phyloP scores from a whole-genome alignment of 75 land plant genomes.

The Selaginella moellendorffii region DNA sequence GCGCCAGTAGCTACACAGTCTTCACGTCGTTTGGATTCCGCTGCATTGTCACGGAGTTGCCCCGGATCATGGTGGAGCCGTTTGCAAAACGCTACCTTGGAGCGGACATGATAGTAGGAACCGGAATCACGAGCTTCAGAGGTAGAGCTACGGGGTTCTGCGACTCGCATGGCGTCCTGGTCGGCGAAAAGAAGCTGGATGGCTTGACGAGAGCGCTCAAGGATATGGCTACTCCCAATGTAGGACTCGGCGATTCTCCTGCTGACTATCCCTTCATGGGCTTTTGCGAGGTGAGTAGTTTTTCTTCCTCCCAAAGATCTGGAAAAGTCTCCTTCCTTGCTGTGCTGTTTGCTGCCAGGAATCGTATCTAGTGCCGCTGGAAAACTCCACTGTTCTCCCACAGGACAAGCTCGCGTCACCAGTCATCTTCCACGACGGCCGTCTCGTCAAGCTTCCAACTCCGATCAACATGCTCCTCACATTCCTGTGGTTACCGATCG shows the following conservation, averaged over 20 bases:
- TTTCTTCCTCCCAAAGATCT: not conserved
- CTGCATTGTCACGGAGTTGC: slow-evolving; percentile 48
- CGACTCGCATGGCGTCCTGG: slow-evolving; percentile 45
- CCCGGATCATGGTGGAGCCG: slow-evolving; percentile 75
- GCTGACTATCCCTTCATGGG: slow-evolving; percentile 36
- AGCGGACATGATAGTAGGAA: slow-evolving; percentile 63
- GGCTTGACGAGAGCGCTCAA: slow-evolving; percentile 21
- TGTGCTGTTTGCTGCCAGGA: slow-evolving; percentile 28
- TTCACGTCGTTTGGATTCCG: slow-evolving; percentile 36
- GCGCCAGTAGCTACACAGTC: slow-evolving; percentile 51
- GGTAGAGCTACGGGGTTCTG: slow-evolving; percentile 70
- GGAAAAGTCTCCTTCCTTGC: not conserved
- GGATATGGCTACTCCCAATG: slow-evolving; percentile 33
- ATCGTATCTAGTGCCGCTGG: slow-evolving; percentile 41
- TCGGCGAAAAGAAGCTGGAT: slow-evolving; percentile 40
- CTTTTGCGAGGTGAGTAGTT: slow-evolving; percentile 22
- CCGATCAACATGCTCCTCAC: slow-evolving; percentile 12
- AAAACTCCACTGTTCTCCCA: slow-evolving; percentile 11
- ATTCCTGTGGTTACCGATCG: slow-evolving; percentile 22
- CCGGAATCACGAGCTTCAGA: slow-evolving; percentile 44
- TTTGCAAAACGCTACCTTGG: slow-evolving; percentile 58
- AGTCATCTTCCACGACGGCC: slow-evolving; percentile 26
- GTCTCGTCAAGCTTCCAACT: slow-evolving; percentile 19
- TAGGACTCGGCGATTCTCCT: slow-evolving; percentile 56
- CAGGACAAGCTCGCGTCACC: slow-evolving; percentile 12